Evolutionary conservation across 306 rosid species (phyloP), one percentile per base, ranked within the genome.

Genomic region (Rosa lucieae): DNA sequence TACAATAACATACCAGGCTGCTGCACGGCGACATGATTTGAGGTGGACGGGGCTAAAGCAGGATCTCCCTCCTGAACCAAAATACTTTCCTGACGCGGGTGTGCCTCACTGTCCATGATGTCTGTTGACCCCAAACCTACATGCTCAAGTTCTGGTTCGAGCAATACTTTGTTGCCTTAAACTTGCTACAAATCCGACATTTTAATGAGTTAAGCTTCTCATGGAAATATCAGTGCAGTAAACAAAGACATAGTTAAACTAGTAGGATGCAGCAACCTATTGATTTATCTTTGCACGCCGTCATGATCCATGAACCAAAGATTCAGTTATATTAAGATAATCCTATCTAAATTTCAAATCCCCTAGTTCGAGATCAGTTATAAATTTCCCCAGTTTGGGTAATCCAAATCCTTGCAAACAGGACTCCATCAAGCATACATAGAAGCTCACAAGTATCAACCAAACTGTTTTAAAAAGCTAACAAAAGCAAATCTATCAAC

Each of bases 61-160:
- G 72, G 88, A 83, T 87, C 94, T 73, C 87, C 93, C 78, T 79
- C 89, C 74, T 74, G 93, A 80, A 84, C 82, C 52, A 84, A 73
- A 78, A 80, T 53, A 52, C 80, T 78, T 83, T 86, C 89, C 0
- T 87, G 82, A 70, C 77, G 81, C 69, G 82, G 84, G 74, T 81
- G 85, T 77, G 87, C 74, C 83, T 83, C 86, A 11, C 83, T 75
- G 82, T 82, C 83, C 59, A 75, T 73, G 67, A 83, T 63, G 63
- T 85, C 85, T 70, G 70, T 86, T 21, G 70, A 75, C 79, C 85
- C 91, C 18, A 86, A 74, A 63, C 12, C 78, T 78, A 84, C 49
- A 61, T 75, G 29, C 78, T 69, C 77, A 77, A 79, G 63, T 55
- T 76, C 82, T 65, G 55, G 12, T 72, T 74, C 42, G 47, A 44